phyloP scores from a whole-genome alignment of 2,329 filamentous ascomycete species.

The Ceratocystis cacaofunesta region DNA sequence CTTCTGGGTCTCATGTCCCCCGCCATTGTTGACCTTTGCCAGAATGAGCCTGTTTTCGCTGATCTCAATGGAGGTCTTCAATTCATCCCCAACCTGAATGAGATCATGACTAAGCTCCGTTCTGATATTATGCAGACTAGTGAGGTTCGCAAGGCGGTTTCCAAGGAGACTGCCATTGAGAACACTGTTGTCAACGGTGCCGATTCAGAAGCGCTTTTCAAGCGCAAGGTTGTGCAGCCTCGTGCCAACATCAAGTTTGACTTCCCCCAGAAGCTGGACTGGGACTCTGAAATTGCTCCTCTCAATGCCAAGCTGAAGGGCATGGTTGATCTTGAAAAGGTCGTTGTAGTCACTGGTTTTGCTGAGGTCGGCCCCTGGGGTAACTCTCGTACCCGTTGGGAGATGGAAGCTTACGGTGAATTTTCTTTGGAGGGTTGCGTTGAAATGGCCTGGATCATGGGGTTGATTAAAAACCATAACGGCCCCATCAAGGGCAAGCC shows the following conservation, averaged over 20 bases:
- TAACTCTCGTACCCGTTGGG: constrained; percentile 95
- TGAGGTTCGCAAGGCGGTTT: constrained; percentile 82
- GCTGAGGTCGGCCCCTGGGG: constrained; percentile 95
- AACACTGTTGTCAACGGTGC: constrained; percentile 96
- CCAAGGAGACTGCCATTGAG: constrained; percentile 89
- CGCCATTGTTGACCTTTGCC: constrained; percentile 85
- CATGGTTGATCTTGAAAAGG: constrained; percentile 97
- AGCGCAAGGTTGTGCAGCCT: constrained; percentile 83
- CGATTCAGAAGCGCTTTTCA: constrained; percentile 80
- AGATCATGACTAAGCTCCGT: constrained; percentile 81
- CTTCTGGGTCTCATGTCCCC: constrained; percentile 91
- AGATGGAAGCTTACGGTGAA: constrained; percentile 94
- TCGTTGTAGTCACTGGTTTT: constrained; percentile 94
- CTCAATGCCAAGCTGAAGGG: constrained; percentile 81
- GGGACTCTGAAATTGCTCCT: constrained; percentile 79
- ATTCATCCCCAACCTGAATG: constrained; percentile 91
- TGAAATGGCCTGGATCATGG: constrained; percentile 99
- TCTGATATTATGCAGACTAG: constrained; percentile 92
- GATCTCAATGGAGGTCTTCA: constrained; percentile 96
- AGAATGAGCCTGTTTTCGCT: constrained; percentile 87
- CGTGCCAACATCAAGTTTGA: constrained; percentile 97
- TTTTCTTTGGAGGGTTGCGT: constrained; percentile 97
- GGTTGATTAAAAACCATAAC: constrained; percentile 97
- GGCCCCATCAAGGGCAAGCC: constrained; percentile 88
- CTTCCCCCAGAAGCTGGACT: constrained; percentile 80